Evolutionary conservation across 257 asterid genomes (phyloP).

Genomic region (Cynanchum wilfordii): DNA sequence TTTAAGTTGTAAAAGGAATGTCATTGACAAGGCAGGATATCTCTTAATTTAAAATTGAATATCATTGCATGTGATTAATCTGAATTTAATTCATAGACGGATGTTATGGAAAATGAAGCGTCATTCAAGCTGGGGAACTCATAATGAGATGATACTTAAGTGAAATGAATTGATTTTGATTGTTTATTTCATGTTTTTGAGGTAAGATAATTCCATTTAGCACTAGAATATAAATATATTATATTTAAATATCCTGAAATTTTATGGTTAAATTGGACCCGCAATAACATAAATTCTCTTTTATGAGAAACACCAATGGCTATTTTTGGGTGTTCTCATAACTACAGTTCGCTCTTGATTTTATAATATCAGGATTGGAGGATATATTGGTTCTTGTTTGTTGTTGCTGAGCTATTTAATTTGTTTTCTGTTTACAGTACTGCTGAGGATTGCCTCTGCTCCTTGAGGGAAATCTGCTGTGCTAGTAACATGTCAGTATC

Average conservation of each 20-base stretch:
- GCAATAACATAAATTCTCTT: neutral
- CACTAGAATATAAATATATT: neutral
- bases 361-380: neutral
- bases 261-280: neutral
- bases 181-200: neutral
- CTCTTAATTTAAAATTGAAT: neutral
- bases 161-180: neutral
- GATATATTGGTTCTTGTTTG: neutral
- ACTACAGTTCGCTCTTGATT: neutral
- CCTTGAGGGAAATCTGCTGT: conserved; percentile 54
- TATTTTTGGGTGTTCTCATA: too few relatives aligned
- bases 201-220: neutral
- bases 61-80: neutral
- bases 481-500: conserved; percentile 32
- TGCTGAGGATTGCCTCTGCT: conserved; percentile 27
- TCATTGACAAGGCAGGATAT: neutral
- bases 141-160: neutral
- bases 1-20: neutral
- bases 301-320: too few relatives aligned
- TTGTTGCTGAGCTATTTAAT: neutral
- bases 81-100: neutral
- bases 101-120: neutral
- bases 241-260: neutral
- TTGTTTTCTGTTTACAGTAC: conserved; percentile 17
- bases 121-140: neutral